Conservation (phyloP, 73 alveolate species). For the Loxodes magnus region DNA sequence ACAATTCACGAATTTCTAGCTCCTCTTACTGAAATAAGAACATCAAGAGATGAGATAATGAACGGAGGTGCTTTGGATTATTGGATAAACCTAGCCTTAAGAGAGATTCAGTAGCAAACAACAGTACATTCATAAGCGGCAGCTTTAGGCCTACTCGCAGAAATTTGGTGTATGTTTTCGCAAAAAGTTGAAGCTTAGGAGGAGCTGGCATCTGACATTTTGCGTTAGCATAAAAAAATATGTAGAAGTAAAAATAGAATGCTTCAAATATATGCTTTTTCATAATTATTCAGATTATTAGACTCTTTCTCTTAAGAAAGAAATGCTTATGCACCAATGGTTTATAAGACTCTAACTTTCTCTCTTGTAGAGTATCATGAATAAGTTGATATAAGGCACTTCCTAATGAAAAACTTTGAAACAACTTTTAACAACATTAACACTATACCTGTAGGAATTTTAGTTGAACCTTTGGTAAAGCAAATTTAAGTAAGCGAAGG, state of each 20-base stretch:
- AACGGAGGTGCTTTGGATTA: conserved; percentile 48
- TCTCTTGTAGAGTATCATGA: conserved; percentile 86
- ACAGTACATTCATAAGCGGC: conserved; percentile 52
- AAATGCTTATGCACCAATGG: conserved; percentile 86
- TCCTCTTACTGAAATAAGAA: conserved; percentile 19
- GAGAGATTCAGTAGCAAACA: conserved; percentile 65
- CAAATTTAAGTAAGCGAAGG: conserved; percentile 69
- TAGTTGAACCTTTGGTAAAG: conserved; percentile 88
- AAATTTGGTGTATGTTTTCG: conserved; percentile 54
- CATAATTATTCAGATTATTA: conserved; percentile 46
- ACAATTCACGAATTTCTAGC: conserved; percentile 26
- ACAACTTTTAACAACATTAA: conserved; percentile 54
- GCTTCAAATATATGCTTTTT: conserved; percentile 32
- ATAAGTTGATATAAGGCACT: conserved; percentile 74
- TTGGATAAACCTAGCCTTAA: conserved; percentile 53
- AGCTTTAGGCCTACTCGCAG: conserved; percentile 50
- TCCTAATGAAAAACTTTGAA: conserved; percentile 67
- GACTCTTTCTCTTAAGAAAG: conserved; percentile 70
- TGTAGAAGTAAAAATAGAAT: conserved; percentile 49
- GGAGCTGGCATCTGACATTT: conserved; percentile 32
- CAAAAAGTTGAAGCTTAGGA: conserved; percentile 40
- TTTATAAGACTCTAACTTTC: conserved; percentile 77
- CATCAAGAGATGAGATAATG: conserved; percentile 30
- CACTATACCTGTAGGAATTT: conserved; percentile 86
- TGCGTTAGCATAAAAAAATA: conserved; percentile 36